Evolutionary conservation across 2,329 filamentous ascomycete species (phyloP).

Genomic region (Fusarium marasasianum): DNA sequence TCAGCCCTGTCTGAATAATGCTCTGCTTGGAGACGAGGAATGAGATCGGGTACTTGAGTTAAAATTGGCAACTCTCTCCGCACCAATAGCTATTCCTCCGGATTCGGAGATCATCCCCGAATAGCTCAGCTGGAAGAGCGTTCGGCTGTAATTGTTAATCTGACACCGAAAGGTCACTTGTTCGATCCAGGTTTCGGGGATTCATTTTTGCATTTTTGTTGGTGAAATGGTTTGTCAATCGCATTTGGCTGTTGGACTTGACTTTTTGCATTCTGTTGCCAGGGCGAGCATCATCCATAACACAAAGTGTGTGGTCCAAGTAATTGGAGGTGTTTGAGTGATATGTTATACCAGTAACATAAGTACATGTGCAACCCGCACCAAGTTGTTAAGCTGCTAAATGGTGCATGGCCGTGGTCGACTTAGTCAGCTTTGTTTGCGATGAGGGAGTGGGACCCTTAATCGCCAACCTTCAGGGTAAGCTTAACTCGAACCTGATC

Average conservation of each 20-base stretch:
- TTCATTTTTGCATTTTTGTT: neutral
- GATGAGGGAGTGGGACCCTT: neutral
- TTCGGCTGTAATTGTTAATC: slow-evolving; percentile 1
- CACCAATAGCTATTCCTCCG: neutral
- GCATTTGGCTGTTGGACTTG: fast-evolving
- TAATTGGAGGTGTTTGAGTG: fast-evolving
- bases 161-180: slow-evolving; percentile 1
- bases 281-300: fast-evolving
- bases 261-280: neutral
- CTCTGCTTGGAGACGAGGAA: fast-evolving
- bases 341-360: fast-evolving
- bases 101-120: neutral
- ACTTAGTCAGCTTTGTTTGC: neutral
- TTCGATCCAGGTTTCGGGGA: slow-evolving; percentile 1
- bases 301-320: fast-evolving
- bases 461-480: fast-evolving
- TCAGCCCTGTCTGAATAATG: neutral
- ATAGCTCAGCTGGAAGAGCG: slow-evolving; percentile 1
- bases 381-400: neutral
- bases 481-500: neutral
- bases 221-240: neutral
- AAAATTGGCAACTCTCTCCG: fast-evolving
- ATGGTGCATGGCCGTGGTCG: fast-evolving
- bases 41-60: fast-evolving
- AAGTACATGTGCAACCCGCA: fast-evolving